Evolutionary conservation across 2,329 filamentous ascomycete species (phyloP).

Genomic region (Diaporthe caulivora): DNA sequence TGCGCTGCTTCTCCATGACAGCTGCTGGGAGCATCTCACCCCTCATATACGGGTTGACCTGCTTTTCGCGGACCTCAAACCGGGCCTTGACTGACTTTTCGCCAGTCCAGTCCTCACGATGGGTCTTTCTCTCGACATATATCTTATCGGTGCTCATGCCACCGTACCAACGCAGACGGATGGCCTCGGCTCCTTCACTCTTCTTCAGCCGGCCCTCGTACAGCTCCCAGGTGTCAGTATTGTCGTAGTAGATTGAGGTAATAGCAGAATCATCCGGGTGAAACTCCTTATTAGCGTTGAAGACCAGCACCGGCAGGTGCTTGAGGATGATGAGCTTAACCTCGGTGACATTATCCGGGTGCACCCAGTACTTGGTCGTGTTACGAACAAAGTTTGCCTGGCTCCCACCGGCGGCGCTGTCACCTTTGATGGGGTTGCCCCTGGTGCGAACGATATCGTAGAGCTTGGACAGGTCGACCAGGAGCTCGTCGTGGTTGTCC

Average conservation of each 20-base stretch:
- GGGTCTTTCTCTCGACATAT: slow-evolving; percentile 97
- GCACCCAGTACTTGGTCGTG: slow-evolving; percentile 99
- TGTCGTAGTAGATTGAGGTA: slow-evolving; percentile 98
- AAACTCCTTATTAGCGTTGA: slow-evolving; percentile 97
- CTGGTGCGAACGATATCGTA: slow-evolving; percentile 95
- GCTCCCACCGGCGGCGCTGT: slow-evolving; percentile 88
- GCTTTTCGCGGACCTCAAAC: slow-evolving; percentile 96
- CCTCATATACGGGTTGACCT: slow-evolving; percentile 89
- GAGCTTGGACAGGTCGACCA: slow-evolving; percentile 93
- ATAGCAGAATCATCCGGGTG: slow-evolving; percentile 92
- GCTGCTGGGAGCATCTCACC: slow-evolving; percentile 87
- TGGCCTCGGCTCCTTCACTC: slow-evolving; percentile 96
- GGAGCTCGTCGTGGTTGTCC: slow-evolving; percentile 97
- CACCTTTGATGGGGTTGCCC: slow-evolving; percentile 91
- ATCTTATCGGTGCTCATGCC: slow-evolving; percentile 96
- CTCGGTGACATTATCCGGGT: slow-evolving; percentile 98
- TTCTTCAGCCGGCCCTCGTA: slow-evolving; percentile 97
- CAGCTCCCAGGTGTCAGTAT: slow-evolving; percentile 91
- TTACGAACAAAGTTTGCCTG: slow-evolving; percentile 97
- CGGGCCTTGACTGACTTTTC: slow-evolving; percentile 99
- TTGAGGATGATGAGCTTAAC: slow-evolving; percentile 98
- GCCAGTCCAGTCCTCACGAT: slow-evolving; percentile 98
- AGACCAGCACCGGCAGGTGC: slow-evolving; percentile 95
- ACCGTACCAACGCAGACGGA: slow-evolving; percentile 96
- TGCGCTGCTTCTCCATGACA: slow-evolving; percentile 96